Evolutionary conservation across 179 eudicot species (phyloP).

Genomic region (Actinidia arguta): DNA sequence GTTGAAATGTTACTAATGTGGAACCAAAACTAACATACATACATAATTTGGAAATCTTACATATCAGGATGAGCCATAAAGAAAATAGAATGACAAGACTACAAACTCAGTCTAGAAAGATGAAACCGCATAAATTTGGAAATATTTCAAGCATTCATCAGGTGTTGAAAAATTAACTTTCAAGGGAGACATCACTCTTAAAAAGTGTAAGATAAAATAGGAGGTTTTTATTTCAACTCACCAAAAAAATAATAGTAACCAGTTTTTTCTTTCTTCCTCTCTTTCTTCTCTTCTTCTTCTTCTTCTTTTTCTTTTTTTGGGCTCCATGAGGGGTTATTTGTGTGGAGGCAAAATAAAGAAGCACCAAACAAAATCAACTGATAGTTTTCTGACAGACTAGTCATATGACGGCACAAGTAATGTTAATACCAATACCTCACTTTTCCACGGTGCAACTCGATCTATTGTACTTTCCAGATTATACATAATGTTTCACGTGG

Average conservation of each 20-base stretch:
- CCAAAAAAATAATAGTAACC: no score
- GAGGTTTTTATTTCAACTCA: no score
- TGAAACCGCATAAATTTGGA: neutral
- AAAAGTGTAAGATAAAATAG: no score
- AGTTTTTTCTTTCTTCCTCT: no score
- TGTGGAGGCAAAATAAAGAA: no score
- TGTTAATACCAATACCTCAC: neutral
- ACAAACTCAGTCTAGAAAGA: neutral
- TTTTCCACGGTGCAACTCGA: neutral
- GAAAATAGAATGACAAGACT: neutral
- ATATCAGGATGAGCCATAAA: slow-evolving; percentile 3
- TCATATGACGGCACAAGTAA: neutral
- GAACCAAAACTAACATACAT: neutral
- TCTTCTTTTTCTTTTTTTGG: no score
- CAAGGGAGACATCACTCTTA: neutral
- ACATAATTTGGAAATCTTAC: neutral
- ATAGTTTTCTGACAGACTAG: neutral
- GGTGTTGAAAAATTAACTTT: neutral
- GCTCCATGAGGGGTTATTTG: no score
- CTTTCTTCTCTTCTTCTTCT: no score
- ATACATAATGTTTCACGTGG: neutral
- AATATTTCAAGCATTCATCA: neutral
- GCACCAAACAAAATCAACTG: neutral
- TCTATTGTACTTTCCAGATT: neutral
- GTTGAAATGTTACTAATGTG: slow-evolving; percentile 19